phyloP scores from a whole-genome alignment of 768 basidiomycete species.

The Stropharia rugosoannulata region DNA sequence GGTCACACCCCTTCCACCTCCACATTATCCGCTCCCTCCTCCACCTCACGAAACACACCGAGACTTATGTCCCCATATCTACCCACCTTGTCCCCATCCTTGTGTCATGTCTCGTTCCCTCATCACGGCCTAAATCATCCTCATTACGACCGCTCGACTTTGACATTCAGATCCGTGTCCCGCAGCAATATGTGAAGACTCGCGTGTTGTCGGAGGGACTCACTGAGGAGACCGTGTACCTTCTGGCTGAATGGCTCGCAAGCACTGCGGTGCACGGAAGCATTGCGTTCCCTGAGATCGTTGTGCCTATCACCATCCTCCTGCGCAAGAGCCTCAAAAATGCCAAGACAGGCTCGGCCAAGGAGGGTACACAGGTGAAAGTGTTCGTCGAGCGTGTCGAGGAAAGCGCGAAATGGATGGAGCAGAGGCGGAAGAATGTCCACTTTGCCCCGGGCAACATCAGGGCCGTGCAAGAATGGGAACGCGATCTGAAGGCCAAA shows the following conservation, averaged over 20 bases:
- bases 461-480: slow-evolving; percentile 72
- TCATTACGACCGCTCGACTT: slow-evolving; percentile 89
- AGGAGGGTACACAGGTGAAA: slow-evolving; percentile 68
- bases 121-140: slow-evolving; percentile 75
- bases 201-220: slow-evolving; percentile 82
- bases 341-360: slow-evolving; percentile 36
- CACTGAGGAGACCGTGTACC: slow-evolving; percentile 76
- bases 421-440: slow-evolving; percentile 66
- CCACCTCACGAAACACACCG: slow-evolving; percentile 80
- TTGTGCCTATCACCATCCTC: slow-evolving; percentile 72
- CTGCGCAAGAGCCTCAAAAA: slow-evolving; percentile 78
- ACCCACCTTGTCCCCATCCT: slow-evolving; percentile 88
- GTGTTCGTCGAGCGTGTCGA: slow-evolving; percentile 84
- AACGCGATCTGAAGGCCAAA: slow-evolving; percentile 52
- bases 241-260: slow-evolving; percentile 82
- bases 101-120: slow-evolving; percentile 64
- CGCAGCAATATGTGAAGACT: slow-evolving; percentile 86
- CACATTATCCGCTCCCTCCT: slow-evolving; percentile 89
- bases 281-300: slow-evolving; percentile 92
- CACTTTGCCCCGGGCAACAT: slow-evolving; percentile 74
- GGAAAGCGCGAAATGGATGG: slow-evolving; percentile 78
- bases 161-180: slow-evolving; percentile 82
- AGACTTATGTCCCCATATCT: slow-evolving; percentile 83
- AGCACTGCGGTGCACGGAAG: slow-evolving; percentile 71
- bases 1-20: slow-evolving; percentile 94